A percentile compares a stretch with the other conserved stretches of the same genome.
Evolutionary conservation across 2,329 filamentous ascomycete species (phyloP).

Genomic region (Penicillium sp.): DNA sequence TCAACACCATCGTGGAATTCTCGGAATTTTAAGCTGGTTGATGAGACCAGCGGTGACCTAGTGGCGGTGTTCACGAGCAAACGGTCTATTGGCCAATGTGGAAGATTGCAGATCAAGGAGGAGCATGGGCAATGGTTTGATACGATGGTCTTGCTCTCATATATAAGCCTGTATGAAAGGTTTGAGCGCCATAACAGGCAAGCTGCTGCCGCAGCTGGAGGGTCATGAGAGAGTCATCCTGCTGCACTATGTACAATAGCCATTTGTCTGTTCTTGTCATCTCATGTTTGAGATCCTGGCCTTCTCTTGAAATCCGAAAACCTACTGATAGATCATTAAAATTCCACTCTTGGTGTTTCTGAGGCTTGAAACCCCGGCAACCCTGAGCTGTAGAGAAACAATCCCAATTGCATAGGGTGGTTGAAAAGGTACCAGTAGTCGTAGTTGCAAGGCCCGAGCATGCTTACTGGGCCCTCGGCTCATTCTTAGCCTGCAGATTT

Average conservation of each 20-base stretch:
- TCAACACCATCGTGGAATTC: conserved; percentile 10
- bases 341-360: background rate
- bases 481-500: background rate
- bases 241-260: background rate
- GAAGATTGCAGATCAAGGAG: conserved; percentile 16
- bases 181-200: conserved; percentile 10
- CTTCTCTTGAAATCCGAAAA: background rate
- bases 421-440: background rate
- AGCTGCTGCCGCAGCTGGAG: conserved; percentile 6
- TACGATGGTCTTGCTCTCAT: conserved; percentile 19
- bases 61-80: conserved; percentile 19
- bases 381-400: background rate
- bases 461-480: background rate
- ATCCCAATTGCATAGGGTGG: background rate
- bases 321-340: background rate
- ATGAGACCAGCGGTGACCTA: conserved; percentile 14
- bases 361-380: background rate
- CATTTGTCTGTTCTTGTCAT: background rate
- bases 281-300: background rate
- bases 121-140: conserved; percentile 18
- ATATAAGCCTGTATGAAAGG: conserved; percentile 17
- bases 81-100: conserved; percentile 10
- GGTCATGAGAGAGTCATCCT: conserved; percentile 3
- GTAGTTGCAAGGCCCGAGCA: background rate
- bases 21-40: conserved; percentile 30